Percentiles rank a stretch among this genome's conserved stretches.
Conservation (phyloP, 1,139 yeast genomes). For the Petasospora rhodanensis region DNA sequence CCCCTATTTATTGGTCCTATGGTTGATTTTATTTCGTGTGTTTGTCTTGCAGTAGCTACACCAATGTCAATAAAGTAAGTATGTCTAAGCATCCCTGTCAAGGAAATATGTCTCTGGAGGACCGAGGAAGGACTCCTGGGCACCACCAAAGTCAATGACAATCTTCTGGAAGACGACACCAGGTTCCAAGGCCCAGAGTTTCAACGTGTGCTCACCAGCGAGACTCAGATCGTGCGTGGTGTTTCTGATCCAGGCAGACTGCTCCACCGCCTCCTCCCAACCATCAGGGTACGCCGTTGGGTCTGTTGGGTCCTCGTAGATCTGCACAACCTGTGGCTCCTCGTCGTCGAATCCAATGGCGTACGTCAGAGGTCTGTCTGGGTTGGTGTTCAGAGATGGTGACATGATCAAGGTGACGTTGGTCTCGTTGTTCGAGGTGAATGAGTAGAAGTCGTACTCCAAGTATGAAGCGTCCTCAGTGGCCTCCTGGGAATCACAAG, state of each 20-base stretch:
- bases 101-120: conserved; percentile 12
- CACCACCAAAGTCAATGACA: conserved; percentile 11
- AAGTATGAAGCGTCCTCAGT: conserved; percentile 5
- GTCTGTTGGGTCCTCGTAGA: conserved; percentile 10
- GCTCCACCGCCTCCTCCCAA: conserved; percentile 11
- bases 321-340: conserved; percentile 11
- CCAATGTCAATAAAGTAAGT: no score
- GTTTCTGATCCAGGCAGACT: conserved; percentile 10
- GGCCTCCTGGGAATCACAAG: conserved; percentile 9
- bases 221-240: conserved; percentile 8
- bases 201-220: conserved; percentile 8
- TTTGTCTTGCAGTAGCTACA: no score
- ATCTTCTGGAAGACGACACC: conserved; percentile 12
- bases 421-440: conserved; percentile 8
- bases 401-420: conserved; percentile 8
- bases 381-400: conserved; percentile 10
- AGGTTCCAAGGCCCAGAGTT: conserved; percentile 12
- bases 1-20: no score
- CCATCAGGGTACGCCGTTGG: conserved; percentile 12
- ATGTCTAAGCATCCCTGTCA: no score
- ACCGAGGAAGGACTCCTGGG: conserved; percentile 7
- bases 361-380: conserved; percentile 11
- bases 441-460: conserved; percentile 10
- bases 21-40: no score
- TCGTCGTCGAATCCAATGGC: conserved; percentile 11